Evolutionary conservation across 768 basidiomycete species (phyloP), one percentile per base, ranked within the genome.

Genomic region (Dioszegia crocea): DNA sequence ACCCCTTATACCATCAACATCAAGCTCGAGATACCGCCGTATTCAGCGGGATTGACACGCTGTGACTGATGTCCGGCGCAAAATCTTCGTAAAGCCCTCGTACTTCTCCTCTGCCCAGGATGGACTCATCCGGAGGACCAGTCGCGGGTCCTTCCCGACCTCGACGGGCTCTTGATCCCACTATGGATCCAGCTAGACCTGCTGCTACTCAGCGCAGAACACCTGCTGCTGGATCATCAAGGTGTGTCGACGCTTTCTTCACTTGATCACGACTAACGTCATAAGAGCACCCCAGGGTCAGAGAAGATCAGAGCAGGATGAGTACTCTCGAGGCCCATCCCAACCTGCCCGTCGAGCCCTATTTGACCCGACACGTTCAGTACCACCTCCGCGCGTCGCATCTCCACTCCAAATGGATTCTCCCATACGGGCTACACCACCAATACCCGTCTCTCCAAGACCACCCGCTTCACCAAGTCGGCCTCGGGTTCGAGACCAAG

Each of bases 121-220:
- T 51, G 49, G 49, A 51, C 33, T 19, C 46, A 9, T 29, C 29
- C n/a, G n/a, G 11, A 8, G 43, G 43, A n/a, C 59, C 64, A 3
- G 56, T 61, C n/a, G 59, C 66, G n/a, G 67, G 66, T 3, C 70
- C 70, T 10, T 68, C 70, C 2, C 45, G 70, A 39, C 65, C 67
- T 0, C 56, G 60, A 11, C 39, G 70, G 29, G 51, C 80, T 2
- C 81, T 79, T 0, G 24, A 30, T 27, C 21, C 36, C n/a, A 38
- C 54, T 3, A 56, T 56, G 41, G 83, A 85, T 75, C 62, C 80
- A n/a, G 84, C 87, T 69, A 82, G 81, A 62, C 81, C 91, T 44
- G 80, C 86, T 53, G 85, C 86, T 12, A 78, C 86, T 3, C 84
- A 86, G 71, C 81, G 89, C 19, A 84, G 80, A 63, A 85, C 87